Conservation (phyloP, 2,329 filamentous ascomycete species). For the Waltergamsia citrina region DNA sequence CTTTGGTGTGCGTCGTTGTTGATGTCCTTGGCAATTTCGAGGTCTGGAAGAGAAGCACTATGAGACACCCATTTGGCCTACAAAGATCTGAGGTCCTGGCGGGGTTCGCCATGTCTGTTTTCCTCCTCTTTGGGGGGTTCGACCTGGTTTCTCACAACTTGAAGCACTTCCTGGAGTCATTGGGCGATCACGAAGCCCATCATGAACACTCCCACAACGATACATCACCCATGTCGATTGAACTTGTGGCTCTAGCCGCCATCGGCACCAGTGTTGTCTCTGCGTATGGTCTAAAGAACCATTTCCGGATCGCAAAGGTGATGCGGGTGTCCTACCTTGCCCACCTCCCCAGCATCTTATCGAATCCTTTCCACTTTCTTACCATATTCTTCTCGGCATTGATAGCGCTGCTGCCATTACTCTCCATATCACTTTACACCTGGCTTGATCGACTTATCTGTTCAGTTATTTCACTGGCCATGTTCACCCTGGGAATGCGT, state of each 20-base stretch:
- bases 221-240: constrained; percentile 67
- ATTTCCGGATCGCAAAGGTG: constrained; percentile 82
- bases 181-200: constrained; percentile 57
- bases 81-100: constrained; percentile 90
- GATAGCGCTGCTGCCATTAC: constrained; percentile 70
- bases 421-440: constrained; percentile 71
- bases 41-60: constrained; percentile 87
- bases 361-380: constrained; percentile 90
- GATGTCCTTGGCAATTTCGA: constrained; percentile 96
- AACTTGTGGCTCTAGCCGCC: constrained; percentile 72
- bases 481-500: constrained; percentile 80
- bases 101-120: constrained; percentile 91
- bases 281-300: constrained; percentile 80
- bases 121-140: constrained; percentile 94
- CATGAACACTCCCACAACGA: constrained; percentile 56
- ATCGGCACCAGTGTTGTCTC: constrained; percentile 78
- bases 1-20: constrained; percentile 81
- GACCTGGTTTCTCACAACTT: constrained; percentile 90
- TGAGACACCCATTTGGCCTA: constrained; percentile 88
- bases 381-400: constrained; percentile 79
- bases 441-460: constrained; percentile 81
- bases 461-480: constrained; percentile 70
- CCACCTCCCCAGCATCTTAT: constrained; percentile 74
- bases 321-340: constrained; percentile 81
- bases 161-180: constrained; percentile 76